These are phyloP conservation scores for Oryza australiensis DNA, from an alignment of 176 grass and related monocot species.

Conservation along the genomic window DNA sequence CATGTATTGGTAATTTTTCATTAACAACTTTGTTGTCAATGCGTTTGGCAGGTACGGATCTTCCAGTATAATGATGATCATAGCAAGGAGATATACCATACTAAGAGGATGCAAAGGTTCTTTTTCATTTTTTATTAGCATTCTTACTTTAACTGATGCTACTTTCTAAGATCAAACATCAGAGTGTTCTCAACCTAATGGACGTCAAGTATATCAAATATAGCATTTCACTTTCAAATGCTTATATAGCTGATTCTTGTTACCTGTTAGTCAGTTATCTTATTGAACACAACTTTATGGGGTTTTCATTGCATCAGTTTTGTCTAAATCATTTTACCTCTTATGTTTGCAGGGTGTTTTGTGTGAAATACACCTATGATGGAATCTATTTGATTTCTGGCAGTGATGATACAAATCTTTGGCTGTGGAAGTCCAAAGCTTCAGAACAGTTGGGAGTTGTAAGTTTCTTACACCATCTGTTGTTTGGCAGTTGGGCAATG, in stretches of 20 bases:
- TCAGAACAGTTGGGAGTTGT: conserved; percentile 94
- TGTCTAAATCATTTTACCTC: too few relatives aligned
- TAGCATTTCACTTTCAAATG: background rate
- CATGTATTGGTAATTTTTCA: too few relatives aligned
- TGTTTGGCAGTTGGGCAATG: conserved; percentile 8
- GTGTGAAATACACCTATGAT: too few relatives aligned
- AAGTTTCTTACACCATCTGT: conserved; percentile 31
- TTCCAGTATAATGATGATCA: too few relatives aligned
- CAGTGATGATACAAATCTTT: conserved; percentile 97
- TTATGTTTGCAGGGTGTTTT: too few relatives aligned
- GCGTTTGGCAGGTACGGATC: too few relatives aligned
- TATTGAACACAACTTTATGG: background rate
- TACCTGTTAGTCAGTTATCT: background rate
- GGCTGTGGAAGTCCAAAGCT: conserved; percentile 85
- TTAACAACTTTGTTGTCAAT: too few relatives aligned
- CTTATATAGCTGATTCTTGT: background rate
- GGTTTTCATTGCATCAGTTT: background rate
- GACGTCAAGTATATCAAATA: background rate
- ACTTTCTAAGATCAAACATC: background rate
- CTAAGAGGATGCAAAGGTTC: too few relatives aligned
- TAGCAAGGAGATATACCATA: too few relatives aligned
- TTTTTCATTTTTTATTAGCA: too few relatives aligned
- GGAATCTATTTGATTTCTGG: conserved; percentile 89
- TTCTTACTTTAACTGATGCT: background rate
- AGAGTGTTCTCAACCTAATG: background rate